A percentile compares a stretch with the other conserved stretches of the same genome.
Evolutionary conservation across 1,284 basidiomycete genomes (phyloP).

Genomic region (Phellinidium pouzarii): DNA sequence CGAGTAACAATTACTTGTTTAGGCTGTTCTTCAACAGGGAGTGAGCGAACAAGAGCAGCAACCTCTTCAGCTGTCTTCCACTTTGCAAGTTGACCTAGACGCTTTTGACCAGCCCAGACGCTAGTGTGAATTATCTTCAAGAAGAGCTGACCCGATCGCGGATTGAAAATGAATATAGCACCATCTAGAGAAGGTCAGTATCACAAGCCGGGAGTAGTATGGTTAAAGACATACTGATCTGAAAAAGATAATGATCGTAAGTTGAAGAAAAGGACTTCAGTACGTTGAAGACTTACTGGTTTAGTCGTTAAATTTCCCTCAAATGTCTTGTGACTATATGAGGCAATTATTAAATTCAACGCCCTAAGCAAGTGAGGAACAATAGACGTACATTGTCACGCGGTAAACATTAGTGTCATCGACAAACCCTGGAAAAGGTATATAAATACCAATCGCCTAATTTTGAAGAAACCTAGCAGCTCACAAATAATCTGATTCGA

Average conservation of each 20-base stretch:
- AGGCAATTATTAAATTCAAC: constrained; percentile 12
- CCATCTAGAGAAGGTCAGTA: constrained; percentile 52
- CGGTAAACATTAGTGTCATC: constrained; percentile 99
- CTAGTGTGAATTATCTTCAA: constrained; percentile 99
- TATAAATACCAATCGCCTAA: background rate
- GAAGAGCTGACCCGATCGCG: constrained; percentile 96
- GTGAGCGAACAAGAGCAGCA: constrained; percentile 90
- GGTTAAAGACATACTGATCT: constrained; percentile 22
- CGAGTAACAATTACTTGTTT: constrained; percentile 99
- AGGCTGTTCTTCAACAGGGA: constrained; percentile 98
- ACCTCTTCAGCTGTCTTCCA: constrained; percentile 99
- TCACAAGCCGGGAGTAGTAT: background rate
- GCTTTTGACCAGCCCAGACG: constrained; percentile 99
- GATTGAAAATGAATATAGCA: constrained; percentile 99
- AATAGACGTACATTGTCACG: constrained; percentile 85
- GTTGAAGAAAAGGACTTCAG: constrained; percentile 1
- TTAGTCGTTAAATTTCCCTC: constrained; percentile 99
- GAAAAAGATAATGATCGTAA: constrained; percentile 5
- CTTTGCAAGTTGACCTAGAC: constrained; percentile 97
- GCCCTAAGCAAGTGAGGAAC: background rate
- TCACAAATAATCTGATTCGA: constrained; percentile 98
- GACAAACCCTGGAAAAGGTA: constrained; percentile 69
- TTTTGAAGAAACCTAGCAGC: constrained; percentile 24
- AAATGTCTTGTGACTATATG: constrained; percentile 87
- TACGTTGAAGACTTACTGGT: constrained; percentile 69